phyloP scores from a whole-genome alignment of 495 filamentous ascomycete genomes.

The Neurospora sp. region DNA sequence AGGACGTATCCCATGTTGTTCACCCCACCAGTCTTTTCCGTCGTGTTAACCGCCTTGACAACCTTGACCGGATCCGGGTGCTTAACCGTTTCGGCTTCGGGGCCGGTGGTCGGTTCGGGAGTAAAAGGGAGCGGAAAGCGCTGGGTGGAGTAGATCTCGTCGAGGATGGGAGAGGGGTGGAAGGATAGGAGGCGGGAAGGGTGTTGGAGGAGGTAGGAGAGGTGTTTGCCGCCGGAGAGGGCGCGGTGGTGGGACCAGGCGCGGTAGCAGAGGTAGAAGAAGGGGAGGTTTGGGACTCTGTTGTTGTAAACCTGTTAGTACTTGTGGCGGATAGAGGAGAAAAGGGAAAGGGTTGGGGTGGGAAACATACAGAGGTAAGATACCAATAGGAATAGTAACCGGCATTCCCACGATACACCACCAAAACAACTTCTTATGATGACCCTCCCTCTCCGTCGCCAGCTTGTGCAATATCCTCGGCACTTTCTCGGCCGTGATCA shows the following conservation, averaged over 20 bases:
- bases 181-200: conserved; percentile 45
- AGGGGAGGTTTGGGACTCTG: conserved; percentile 90
- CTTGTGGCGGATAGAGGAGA: too few relatives aligned
- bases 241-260: conserved; percentile 63
- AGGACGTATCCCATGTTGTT: not conserved
- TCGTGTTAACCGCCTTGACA: conserved; percentile 1
- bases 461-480: conserved; percentile 50
- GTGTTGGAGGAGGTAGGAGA: conserved; percentile 68
- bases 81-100: conserved; percentile 7
- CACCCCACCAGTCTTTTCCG: not conserved
- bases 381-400: conserved; percentile 65
- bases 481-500: conserved; percentile 54
- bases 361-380: conserved; percentile 69
- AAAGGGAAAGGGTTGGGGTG: not conserved
- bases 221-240: conserved; percentile 70
- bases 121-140: conserved; percentile 18
- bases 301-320: too few relatives aligned
- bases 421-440: conserved; percentile 65
- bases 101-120: conserved; percentile 15
- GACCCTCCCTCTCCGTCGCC: conserved; percentile 64
- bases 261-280: conserved; percentile 88
- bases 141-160: conserved; percentile 56
- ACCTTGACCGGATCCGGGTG: conserved; percentile 12
- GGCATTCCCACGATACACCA: conserved; percentile 79
- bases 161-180: conserved; percentile 52